Base-by-base conservation (phyloP, 345 rosid species). In the Microcos paniculata region DNA sequence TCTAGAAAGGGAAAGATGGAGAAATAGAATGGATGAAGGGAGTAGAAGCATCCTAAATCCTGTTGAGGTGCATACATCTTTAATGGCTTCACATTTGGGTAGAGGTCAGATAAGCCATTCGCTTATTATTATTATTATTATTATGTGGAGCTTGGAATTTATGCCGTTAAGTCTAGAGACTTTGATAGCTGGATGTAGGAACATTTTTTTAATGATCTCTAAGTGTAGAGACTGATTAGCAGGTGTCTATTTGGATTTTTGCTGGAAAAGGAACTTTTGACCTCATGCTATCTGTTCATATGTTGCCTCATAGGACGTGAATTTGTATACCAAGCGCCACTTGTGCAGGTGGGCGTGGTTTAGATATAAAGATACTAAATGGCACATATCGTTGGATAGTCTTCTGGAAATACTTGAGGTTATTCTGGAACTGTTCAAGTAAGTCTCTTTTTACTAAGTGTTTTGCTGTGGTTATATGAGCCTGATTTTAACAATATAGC, bases 221-320 rank as follows among this genome's bases (percentile, higher is more conserved):
- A 24, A 45, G 71, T 67, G 21, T 45, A 8, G 23, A 46, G 21
- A 67, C 23, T 58, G 71, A 67, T 46, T 28, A 67, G 71, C 55
- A n/a, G 45, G 49, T 38, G 48, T 48, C 40, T 63, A 63, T 38
- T 38, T 38, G 46, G 48, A 63, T 40, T 11, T 13, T 63, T 63
- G 28, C 28, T 9, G 28, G 48, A 40, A 38, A 62, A 38, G 10
- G 8, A 56, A 56, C 12, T 3, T 15, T 56, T 10, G 4, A n/a
- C 48, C 48, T 18, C 16, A 67, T 67, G 55, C 38, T 45, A 8
- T 26, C 19, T 67, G 15, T 46, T 26, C 56, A 21, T 46, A 14
- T 19, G 14, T 45, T 24, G 53, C n/a, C 35, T 13, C 43, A 19
- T 24, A 53, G 24, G 52, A 66, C 3, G 4, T 23, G 23, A 43